Evolutionary conservation across 768 basidiomycete species (phyloP).

Genomic region (Favolaschia claudopus): DNA sequence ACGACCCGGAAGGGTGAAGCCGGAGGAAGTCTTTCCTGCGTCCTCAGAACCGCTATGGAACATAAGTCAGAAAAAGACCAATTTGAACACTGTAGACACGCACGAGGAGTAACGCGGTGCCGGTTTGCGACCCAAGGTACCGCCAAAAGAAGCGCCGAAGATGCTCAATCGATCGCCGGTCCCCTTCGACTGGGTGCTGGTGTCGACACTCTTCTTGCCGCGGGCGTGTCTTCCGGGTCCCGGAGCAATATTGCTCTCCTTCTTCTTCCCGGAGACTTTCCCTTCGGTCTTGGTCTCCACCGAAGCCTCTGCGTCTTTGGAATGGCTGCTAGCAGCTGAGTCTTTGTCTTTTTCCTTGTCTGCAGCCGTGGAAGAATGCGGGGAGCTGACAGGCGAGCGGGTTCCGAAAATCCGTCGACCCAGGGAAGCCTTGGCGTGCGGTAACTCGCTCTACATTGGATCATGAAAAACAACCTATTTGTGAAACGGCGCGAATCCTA

Average conservation of each 20-base stretch:
- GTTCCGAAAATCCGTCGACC: slow-evolving; percentile 65
- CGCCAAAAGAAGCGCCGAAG: slow-evolving; percentile 74
- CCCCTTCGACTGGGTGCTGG: slow-evolving; percentile 40
- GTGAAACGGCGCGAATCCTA: slow-evolving; percentile 41
- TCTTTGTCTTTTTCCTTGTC: slow-evolving; percentile 44
- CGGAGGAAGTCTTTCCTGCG: slow-evolving; percentile 51
- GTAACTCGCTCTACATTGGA: slow-evolving; percentile 56
- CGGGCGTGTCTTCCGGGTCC: slow-evolving; percentile 47
- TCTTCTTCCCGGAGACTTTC: slow-evolving; percentile 36
- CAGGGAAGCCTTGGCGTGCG: slow-evolving; percentile 40
- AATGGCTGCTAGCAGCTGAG: slow-evolving; percentile 30
- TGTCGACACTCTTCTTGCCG: slow-evolving; percentile 60
- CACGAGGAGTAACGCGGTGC: slow-evolving; percentile 76
- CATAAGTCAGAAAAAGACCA: slow-evolving; percentile 8
- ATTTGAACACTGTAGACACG: slow-evolving; percentile 37
- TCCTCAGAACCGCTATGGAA: slow-evolving; percentile 46
- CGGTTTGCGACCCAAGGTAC: slow-evolving; percentile 79
- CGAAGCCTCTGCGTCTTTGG: slow-evolving; percentile 17
- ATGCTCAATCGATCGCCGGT: slow-evolving; percentile 76
- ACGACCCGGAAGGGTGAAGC: slow-evolving; percentile 59
- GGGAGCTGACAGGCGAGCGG: slow-evolving; percentile 18
- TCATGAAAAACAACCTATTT: background rate
- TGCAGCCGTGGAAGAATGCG: slow-evolving; percentile 8
- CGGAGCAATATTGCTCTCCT: slow-evolving; percentile 26
- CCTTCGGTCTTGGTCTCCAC: slow-evolving; percentile 14